A percentile compares a stretch with the other conserved stretches of the same genome.
phyloP scores from a whole-genome alignment of 1,139 yeast species.

The Kodamaea plutei region DNA sequence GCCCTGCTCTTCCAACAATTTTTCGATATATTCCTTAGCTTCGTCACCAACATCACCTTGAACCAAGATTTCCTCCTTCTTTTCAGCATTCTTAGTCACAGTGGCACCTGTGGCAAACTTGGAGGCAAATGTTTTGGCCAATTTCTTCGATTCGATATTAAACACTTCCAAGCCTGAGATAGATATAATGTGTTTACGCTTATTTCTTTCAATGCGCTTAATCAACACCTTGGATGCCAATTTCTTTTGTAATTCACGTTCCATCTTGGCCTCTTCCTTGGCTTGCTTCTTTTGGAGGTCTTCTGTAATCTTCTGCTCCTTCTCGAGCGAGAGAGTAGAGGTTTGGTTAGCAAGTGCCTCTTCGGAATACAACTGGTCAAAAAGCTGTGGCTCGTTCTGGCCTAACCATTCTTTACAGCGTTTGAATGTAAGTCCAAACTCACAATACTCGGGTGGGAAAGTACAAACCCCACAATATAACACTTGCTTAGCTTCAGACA shows the following conservation, averaged over 20 bases:
- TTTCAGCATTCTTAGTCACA: slow-evolving; percentile 88
- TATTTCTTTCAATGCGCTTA: slow-evolving; percentile 87
- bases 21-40: slow-evolving; percentile 72
- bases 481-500: slow-evolving; percentile 45
- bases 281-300: slow-evolving; percentile 83
- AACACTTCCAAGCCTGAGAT: slow-evolving; percentile 86
- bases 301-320: slow-evolving; percentile 76
- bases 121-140: slow-evolving; percentile 88
- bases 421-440: slow-evolving; percentile 77
- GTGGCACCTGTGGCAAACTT: slow-evolving; percentile 97
- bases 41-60: slow-evolving; percentile 97
- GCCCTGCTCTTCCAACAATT: slow-evolving; percentile 76
- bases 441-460: slow-evolving; percentile 92
- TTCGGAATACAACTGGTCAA: slow-evolving; percentile 55
- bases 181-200: slow-evolving; percentile 83
- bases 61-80: slow-evolving; percentile 84
- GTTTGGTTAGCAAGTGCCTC: slow-evolving; percentile 51
- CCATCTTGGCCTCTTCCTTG: slow-evolving; percentile 85
- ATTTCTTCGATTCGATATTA: slow-evolving; percentile 83
- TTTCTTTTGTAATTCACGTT: slow-evolving; percentile 76
- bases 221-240: slow-evolving; percentile 75
- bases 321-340: slow-evolving; percentile 60
- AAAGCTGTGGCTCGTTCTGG: slow-evolving; percentile 54
- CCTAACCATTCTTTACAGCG: slow-evolving; percentile 84
- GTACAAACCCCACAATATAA: slow-evolving; percentile 82